Evolutionary conservation across 768 basidiomycete species (phyloP), one percentile per base, ranked within the genome.

Genomic region (Tricholoma sp.): DNA sequence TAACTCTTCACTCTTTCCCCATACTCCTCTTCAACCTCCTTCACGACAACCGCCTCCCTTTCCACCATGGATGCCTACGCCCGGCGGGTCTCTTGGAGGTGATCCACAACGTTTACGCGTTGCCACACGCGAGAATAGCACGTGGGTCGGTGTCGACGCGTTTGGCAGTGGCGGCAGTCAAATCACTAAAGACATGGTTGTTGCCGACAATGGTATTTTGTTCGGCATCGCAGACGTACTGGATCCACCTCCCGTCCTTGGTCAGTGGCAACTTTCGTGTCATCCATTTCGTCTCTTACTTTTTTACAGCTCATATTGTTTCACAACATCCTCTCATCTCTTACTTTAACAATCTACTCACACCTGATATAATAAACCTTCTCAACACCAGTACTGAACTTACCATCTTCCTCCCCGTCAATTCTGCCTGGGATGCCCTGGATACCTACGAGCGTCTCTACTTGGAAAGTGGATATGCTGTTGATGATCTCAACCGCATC

Each of bases 351-450:
- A 84, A 79, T 58, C 80, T 98, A 51, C 73, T 93, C 36, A 87
- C 84, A 4, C 69, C 82, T 0, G 80, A 83, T 50, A 79, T 88
- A 36, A 65, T 75, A 47, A 65, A 72, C 17, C 70, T 82, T 34
- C 76, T 97, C 41, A 86, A 87, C 54, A 76, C 75, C 44, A 84
- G 87, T 0, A 72, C 89, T 4, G 83, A 86, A 64, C 72, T 96
- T 45, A 97, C 97, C 0, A 62, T 98, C 29, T 99, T 99, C 68
- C 81, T 96, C 6, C 96, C 97, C 1, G 77, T 88, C 24, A 81
- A 97, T 67, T 71, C 80, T 34, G 97, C 96, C 11, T 98, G 93
- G 86, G 72, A 85, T n/a, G 72, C 70, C 9, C 74, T 99, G 34
- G 80, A 91, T 58, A 78, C 76, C 8, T 80, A 91, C 51, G 94